Evolutionary conservation across 2,329 filamentous ascomycete species (phyloP).

Genomic region (Sporothrix globosa): DNA sequence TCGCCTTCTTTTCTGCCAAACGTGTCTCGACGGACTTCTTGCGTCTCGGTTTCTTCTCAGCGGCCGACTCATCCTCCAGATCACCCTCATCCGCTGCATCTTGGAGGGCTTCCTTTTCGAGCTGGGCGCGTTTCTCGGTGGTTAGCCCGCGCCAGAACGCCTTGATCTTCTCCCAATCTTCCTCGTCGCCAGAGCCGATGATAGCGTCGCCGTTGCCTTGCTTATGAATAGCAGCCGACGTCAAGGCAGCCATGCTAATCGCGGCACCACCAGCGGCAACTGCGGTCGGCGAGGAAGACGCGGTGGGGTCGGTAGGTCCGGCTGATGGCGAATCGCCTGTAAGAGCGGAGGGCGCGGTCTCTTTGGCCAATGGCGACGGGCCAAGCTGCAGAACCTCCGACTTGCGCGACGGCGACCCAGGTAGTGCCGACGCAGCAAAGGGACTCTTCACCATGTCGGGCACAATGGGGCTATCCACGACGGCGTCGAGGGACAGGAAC

Average conservation of each 20-base stretch:
- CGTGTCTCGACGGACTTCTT: conserved; percentile 50
- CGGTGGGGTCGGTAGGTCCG: not conserved
- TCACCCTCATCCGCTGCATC: conserved; percentile 56
- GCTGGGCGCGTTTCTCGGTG: conserved; percentile 63
- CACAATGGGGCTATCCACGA: conserved; percentile 62
- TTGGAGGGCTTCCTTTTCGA: conserved; percentile 61
- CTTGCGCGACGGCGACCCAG: conserved; percentile 16
- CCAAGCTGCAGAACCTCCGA: conserved; percentile 2
- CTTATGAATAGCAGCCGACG: conserved; percentile 10
- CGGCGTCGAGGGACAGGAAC: conserved; percentile 73
- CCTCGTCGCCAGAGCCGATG: conserved; percentile 25
- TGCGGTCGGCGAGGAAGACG: not conserved
- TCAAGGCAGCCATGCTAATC: conserved; percentile 9
- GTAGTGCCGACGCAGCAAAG: conserved; percentile 19
- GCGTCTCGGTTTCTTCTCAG: conserved; percentile 45
- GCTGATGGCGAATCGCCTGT: not conserved
- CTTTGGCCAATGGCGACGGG: conserved; percentile 8
- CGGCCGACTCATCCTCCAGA: conserved; percentile 45
- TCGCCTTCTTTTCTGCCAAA: conserved; percentile 46
- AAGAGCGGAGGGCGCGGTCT: not conserved
- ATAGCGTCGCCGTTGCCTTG: not conserved
- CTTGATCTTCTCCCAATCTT: conserved; percentile 70
- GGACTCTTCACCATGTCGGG: conserved; percentile 35
- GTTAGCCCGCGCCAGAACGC: conserved; percentile 71
- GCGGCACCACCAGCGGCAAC: not conserved